Percentiles rank a stretch among this genome's conserved stretches.
phyloP scores from a whole-genome alignment of 192 early-diverging fungal genomes.

The Coemansia sp. region DNA sequence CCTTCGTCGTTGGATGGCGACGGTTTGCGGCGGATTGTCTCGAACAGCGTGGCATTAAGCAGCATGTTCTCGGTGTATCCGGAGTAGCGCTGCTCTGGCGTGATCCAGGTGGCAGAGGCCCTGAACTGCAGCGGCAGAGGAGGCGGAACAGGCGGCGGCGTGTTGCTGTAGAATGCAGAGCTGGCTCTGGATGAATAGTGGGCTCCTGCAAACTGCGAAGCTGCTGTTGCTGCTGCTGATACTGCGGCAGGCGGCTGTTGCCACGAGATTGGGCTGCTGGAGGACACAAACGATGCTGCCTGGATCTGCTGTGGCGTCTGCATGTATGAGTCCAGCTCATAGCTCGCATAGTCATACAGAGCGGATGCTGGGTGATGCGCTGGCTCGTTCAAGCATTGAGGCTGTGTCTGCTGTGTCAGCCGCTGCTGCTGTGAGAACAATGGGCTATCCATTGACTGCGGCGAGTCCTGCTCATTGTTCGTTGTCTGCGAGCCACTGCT shows the following conservation, averaged over 20 bases:
- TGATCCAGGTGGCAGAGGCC: conserved; percentile 40
- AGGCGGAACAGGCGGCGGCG: conserved; percentile 8
- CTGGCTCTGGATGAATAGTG: not conserved
- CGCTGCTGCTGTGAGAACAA: conserved; percentile 4
- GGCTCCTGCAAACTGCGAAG: not conserved
- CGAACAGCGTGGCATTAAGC: conserved; percentile 47
- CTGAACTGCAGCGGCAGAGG: conserved; percentile 25
- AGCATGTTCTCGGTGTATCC: conserved; percentile 48
- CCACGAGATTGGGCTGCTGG: conserved; percentile 27
- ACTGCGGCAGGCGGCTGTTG: conserved; percentile 5
- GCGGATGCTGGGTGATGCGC: not conserved
- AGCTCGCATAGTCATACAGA: conserved; percentile 13
- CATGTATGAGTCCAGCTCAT: conserved; percentile 23
- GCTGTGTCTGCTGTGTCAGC: conserved; percentile 3
- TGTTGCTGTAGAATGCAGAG: not conserved
- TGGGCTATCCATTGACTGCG: not conserved
- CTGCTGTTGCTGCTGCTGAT: not conserved
- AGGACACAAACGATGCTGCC: conserved; percentile 15
- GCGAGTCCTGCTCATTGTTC: not conserved
- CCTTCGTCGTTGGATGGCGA: conserved; percentile 19
- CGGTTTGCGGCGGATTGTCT: conserved; percentile 42
- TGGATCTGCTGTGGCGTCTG: conserved; percentile 7
- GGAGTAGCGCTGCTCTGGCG: conserved; percentile 45
- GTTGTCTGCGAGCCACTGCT: not conserved
- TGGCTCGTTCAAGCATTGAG: not conserved